phyloP scores from a whole-genome alignment of 2,329 filamentous ascomycete genomes.

The Balansia obtecta region DNA sequence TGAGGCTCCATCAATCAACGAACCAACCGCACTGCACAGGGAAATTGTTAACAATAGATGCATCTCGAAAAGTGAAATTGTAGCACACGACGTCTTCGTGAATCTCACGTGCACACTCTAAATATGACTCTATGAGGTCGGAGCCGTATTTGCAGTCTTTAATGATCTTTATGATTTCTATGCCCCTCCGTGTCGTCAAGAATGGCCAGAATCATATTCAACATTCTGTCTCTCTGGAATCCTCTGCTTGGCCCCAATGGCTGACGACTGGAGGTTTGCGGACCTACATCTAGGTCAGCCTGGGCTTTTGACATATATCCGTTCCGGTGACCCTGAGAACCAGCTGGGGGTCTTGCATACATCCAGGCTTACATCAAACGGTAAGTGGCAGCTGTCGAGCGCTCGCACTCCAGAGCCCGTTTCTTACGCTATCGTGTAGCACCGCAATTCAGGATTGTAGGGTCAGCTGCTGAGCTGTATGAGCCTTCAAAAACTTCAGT shows the following conservation, averaged over 20 bases:
- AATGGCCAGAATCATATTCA: conserved; percentile 12
- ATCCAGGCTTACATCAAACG: conserved; percentile 15
- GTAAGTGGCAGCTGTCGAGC: conserved; percentile 11
- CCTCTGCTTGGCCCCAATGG: conserved; percentile 23
- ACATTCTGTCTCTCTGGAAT: conserved; percentile 16
- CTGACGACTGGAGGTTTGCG: conserved; percentile 20
- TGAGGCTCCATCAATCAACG: background rate
- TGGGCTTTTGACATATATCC: conserved; percentile 20
- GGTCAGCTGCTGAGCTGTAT: conserved; percentile 22
- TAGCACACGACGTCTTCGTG: background rate
- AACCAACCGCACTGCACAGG: background rate
- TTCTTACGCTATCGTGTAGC: conserved; percentile 11
- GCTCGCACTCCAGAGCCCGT: background rate
- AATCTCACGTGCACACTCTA: background rate
- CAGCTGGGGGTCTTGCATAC: conserved; percentile 19
- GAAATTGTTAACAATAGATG: background rate
- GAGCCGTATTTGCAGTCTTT: background rate
- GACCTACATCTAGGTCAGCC: conserved; percentile 22
- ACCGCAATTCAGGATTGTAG: conserved; percentile 20
- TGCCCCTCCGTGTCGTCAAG: background rate
- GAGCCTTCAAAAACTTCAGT: conserved; percentile 17
- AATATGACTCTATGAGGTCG: background rate
- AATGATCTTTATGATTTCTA: background rate
- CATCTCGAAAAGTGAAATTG: background rate
- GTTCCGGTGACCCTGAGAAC: conserved; percentile 11